Percentiles rank a stretch among this genome's conserved stretches.
phyloP scores from a whole-genome alignment of 768 basidiomycete genomes.

The Termitomyces sp. region DNA sequence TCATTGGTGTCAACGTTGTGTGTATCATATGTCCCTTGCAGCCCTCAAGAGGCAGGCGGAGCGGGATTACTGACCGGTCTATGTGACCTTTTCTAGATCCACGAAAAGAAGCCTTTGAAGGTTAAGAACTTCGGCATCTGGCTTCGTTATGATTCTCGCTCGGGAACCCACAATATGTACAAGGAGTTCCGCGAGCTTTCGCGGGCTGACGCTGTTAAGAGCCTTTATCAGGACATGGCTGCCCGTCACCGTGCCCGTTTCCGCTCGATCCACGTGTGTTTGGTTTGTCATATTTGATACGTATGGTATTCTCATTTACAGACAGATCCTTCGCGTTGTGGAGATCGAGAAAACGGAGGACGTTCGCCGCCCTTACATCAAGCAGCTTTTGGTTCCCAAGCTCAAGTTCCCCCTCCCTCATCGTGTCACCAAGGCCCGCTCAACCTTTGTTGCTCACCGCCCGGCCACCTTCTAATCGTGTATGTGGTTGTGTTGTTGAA shows the following conservation, averaged over 20 bases:
- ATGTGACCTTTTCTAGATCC: slow-evolving; percentile 60
- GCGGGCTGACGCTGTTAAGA: slow-evolving; percentile 92
- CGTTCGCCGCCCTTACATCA: slow-evolving; percentile 95
- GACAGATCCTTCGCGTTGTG: slow-evolving; percentile 92
- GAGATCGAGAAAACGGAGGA: slow-evolving; percentile 92
- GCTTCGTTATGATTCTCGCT: slow-evolving; percentile 99
- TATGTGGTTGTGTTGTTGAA: background rate
- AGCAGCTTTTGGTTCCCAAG: slow-evolving; percentile 82
- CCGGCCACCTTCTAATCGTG: slow-evolving; percentile 62
- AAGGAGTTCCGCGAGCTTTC: slow-evolving; percentile 97
- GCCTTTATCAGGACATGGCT: slow-evolving; percentile 99
- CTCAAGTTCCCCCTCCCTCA: slow-evolving; percentile 98
- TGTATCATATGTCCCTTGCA: slow-evolving; percentile 70
- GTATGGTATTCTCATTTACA: background rate
- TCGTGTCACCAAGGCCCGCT: slow-evolving; percentile 72
- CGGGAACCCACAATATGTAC: slow-evolving; percentile 99
- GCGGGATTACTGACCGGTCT: slow-evolving; percentile 51
- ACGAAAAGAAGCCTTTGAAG: slow-evolving; percentile 96
- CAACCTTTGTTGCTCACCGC: slow-evolving; percentile 76
- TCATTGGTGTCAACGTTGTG: slow-evolving; percentile 97
- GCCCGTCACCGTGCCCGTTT: slow-evolving; percentile 98
- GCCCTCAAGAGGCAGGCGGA: slow-evolving; percentile 86
- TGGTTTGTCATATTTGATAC: background rate
- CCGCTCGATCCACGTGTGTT: slow-evolving; percentile 90
- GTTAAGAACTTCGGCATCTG: slow-evolving; percentile 99